phyloP scores from a whole-genome alignment of 345 rosid species.

The Salix arbutifolia region DNA sequence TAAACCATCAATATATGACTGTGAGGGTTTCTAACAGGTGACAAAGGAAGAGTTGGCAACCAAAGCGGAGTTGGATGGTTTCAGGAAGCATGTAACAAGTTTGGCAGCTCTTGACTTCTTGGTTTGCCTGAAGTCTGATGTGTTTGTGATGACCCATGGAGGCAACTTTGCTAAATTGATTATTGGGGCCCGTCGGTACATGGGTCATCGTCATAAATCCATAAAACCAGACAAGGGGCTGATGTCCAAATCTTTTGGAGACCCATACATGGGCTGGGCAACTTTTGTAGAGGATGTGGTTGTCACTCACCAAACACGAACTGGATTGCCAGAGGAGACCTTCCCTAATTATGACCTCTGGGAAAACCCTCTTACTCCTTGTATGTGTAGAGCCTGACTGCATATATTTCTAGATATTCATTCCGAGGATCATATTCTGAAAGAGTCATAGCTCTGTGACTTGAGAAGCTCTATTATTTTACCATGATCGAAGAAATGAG shows the following conservation, averaged over 20 bases:
- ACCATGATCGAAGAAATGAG: conserved; percentile 7
- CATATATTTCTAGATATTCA: conserved; percentile 7
- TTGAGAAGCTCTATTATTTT: conserved; percentile 13
- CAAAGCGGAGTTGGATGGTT: conserved; percentile 67
- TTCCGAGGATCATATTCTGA: conserved; percentile 6
- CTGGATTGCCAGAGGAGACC: conserved; percentile 98
- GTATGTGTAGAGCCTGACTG: conserved; percentile 94
- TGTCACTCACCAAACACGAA: conserved; percentile 89
- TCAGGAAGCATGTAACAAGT: conserved; percentile 97
- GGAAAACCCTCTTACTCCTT: conserved; percentile 99
- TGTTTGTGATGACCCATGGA: conserved; percentile 98
- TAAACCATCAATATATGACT: conserved; percentile 7
- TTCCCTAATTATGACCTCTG: conserved; percentile 99
- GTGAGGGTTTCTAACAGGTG: conserved; percentile 44
- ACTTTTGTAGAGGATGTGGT: conserved; percentile 95
- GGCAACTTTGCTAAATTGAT: conserved; percentile 99
- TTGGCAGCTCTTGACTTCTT: conserved; percentile 95
- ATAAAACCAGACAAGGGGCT: conserved; percentile 99
- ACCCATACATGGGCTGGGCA: conserved; percentile 99
- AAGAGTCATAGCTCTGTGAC: neutral
- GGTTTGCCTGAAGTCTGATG: conserved; percentile 96
- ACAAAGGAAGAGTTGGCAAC: conserved; percentile 95
- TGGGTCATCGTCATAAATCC: conserved; percentile 93
- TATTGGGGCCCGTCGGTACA: conserved; percentile 90
- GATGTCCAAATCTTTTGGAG: conserved; percentile 97